Evolutionary conservation across 495 filamentous ascomycete species (phyloP).

Genomic region (Eremomyces bilateralis): DNA sequence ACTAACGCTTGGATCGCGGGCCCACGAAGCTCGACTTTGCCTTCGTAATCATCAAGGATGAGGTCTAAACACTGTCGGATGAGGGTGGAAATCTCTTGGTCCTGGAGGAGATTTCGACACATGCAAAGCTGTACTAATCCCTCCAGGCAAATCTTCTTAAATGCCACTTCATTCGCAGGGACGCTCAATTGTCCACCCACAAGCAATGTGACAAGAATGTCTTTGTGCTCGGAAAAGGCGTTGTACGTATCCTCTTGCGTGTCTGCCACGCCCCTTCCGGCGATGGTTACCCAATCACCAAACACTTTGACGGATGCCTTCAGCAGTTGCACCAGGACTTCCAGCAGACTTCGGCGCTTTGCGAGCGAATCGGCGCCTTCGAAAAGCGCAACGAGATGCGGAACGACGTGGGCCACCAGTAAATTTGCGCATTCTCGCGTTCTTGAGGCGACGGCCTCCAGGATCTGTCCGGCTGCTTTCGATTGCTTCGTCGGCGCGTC

Average conservation of each 20-base stretch:
- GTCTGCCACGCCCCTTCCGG: too few species aligned
- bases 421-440: slow-evolving; percentile 32
- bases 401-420: slow-evolving; percentile 32
- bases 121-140: slow-evolving; percentile 35
- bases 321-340: slow-evolving; percentile 36
- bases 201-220: slow-evolving; percentile 37
- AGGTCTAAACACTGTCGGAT: slow-evolving; percentile 46
- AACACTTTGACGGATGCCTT: slow-evolving; percentile 34
- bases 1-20: slow-evolving; percentile 42
- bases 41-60: slow-evolving; percentile 31
- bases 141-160: slow-evolving; percentile 36
- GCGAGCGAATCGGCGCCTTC: slow-evolving; percentile 39
- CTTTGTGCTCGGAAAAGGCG: slow-evolving; percentile 33
- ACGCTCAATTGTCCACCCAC: slow-evolving; percentile 37
- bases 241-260: slow-evolving; percentile 17
- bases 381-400: slow-evolving; percentile 39
- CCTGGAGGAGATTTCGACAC: slow-evolving; percentile 33
- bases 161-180: slow-evolving; percentile 42
- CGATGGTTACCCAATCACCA: slow-evolving; percentile 31
- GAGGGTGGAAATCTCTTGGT: slow-evolving; percentile 39
- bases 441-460: slow-evolving; percentile 32
- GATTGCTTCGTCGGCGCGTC: slow-evolving; percentile 64
- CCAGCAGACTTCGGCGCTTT: slow-evolving; percentile 46
- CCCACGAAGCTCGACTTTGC: slow-evolving; percentile 35
- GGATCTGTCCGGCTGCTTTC: slow-evolving; percentile 41